These are phyloP conservation scores for Suillus plorans DNA, from an alignment of 768 basidiomycete genomes.

Conservation along the genomic window DNA sequence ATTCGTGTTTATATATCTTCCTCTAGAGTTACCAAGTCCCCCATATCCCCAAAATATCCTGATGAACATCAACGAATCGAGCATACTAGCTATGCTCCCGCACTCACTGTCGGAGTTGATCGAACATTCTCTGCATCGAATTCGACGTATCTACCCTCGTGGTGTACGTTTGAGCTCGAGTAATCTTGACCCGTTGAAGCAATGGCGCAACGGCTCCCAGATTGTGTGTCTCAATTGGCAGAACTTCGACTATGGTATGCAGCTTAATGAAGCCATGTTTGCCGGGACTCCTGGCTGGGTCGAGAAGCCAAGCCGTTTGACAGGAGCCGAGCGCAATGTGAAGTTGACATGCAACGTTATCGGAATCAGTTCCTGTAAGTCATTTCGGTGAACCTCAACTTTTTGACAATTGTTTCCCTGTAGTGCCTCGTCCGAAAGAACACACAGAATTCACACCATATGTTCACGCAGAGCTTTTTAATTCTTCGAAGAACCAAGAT, in stretches of 20 bases:
- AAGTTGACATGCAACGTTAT: conserved; percentile 36
- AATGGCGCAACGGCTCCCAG: conserved; percentile 60
- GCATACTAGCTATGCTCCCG: conserved; percentile 41
- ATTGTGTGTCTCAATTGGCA: conserved; percentile 64
- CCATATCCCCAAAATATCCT: conserved; percentile 41
- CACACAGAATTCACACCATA: conserved; percentile 41
- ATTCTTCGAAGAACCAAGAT: conserved; percentile 35
- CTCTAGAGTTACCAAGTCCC: conserved; percentile 16
- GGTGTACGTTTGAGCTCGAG: conserved; percentile 56
- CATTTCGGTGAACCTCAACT: neutral
- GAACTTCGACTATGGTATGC: conserved; percentile 55
- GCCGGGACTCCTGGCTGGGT: conserved; percentile 57
- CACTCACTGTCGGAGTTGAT: conserved; percentile 37
- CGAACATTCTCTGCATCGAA: conserved; percentile 40
- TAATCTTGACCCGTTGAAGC: conserved; percentile 51
- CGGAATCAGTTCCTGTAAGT: conserved; percentile 47
- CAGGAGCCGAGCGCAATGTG: conserved; percentile 20
- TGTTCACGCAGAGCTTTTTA: conserved; percentile 46
- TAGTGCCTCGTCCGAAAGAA: conserved; percentile 48
- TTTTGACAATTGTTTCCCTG: neutral
- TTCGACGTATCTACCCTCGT: conserved; percentile 58
- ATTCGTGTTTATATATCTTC: neutral
- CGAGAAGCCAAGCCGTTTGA: conserved; percentile 40
- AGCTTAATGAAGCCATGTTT: conserved; percentile 65
- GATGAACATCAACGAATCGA: conserved; percentile 62